A percentile compares a stretch with the other conserved stretches of the same genome.
Conservation (phyloP, 208 protist genomes). For the Leptomonas pyrrhocoris region DNA sequence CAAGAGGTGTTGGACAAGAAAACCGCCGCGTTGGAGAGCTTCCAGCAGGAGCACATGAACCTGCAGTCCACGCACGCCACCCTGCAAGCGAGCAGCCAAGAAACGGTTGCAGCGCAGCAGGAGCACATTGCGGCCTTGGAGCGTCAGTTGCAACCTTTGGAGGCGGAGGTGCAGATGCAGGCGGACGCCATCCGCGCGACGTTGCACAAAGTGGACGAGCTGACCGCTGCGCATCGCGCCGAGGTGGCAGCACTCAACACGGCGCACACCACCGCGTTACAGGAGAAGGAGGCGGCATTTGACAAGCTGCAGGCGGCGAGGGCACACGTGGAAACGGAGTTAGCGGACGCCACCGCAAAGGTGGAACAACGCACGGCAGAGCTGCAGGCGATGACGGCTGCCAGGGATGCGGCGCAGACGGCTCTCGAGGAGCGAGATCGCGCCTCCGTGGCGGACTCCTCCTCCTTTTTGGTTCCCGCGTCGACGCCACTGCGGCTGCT, state of each 20-base stretch:
- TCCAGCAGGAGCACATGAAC: constrained; percentile 13
- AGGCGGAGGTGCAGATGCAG: constrained; percentile 23
- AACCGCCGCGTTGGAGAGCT: background rate
- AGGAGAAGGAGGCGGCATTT: constrained; percentile 8
- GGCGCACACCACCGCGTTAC: background rate
- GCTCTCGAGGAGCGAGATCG: background rate
- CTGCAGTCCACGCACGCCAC: constrained; percentile 13
- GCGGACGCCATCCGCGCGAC: constrained; percentile 9
- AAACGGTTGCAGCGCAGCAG: constrained; percentile 1
- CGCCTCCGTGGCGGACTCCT: constrained; percentile 3
- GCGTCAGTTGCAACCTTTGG: constrained; percentile 13
- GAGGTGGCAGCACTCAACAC: constrained; percentile 10
- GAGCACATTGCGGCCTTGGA: constrained; percentile 24
- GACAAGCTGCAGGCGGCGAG: constrained; percentile 6
- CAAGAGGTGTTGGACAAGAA: constrained; percentile 9
- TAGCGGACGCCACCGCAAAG: constrained; percentile 1
- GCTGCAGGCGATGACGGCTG: constrained; percentile 7
- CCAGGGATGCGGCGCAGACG: constrained; percentile 4
- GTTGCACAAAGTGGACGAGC: constrained; percentile 19
- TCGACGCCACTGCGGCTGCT: constrained; percentile 7
- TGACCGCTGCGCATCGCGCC: constrained; percentile 10
- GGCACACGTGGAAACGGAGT: constrained; percentile 1
- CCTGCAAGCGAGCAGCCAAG: constrained; percentile 17
- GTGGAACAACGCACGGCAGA: constrained; percentile 8
- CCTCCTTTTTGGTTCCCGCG: background rate